These are phyloP conservation scores for Rubia peregrina DNA, from an alignment of 305 asterid species.

Conservation along the genomic window DNA sequence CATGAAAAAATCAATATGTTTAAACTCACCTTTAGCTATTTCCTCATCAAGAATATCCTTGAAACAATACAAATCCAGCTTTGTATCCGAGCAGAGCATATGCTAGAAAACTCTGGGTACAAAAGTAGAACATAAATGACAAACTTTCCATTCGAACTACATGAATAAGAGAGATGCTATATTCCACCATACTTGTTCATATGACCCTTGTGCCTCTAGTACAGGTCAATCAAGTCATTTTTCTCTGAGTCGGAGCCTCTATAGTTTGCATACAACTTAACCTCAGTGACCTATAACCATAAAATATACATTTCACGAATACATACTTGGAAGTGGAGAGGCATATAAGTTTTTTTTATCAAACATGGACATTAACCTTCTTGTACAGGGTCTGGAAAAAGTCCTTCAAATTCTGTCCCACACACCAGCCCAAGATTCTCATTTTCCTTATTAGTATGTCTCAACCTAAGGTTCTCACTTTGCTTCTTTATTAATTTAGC, in stretches of 20 bases:
- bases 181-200: slow-evolving; percentile 51
- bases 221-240: slow-evolving; percentile 67
- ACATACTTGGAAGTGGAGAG: neutral
- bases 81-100: slow-evolving; percentile 75
- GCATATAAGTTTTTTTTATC: slow-evolving; percentile 6
- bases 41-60: slow-evolving; percentile 78
- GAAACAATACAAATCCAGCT: slow-evolving; percentile 83
- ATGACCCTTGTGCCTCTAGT: slow-evolving; percentile 59
- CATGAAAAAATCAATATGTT: neutral
- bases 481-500: neutral
- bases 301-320: neutral
- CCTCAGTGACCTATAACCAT: slow-evolving; percentile 54
- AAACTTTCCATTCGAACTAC: neutral
- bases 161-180: neutral
- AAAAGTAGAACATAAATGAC: slow-evolving; percentile 11
- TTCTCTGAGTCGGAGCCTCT: slow-evolving; percentile 77
- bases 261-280: slow-evolving; percentile 78
- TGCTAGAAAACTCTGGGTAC: slow-evolving; percentile 68
- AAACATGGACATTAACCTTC: slow-evolving; percentile 37
- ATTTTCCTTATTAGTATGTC: neutral
- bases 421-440: slow-evolving; percentile 25
- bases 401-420: slow-evolving; percentile 55
- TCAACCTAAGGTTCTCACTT: neutral
- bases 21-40: slow-evolving; percentile 47
- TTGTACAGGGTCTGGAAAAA: slow-evolving; percentile 68